A percentile compares a stretch with the other conserved stretches of the same genome.
phyloP scores from a whole-genome alignment of 2,329 filamentous ascomycete species.

The Penicillium sp. region DNA sequence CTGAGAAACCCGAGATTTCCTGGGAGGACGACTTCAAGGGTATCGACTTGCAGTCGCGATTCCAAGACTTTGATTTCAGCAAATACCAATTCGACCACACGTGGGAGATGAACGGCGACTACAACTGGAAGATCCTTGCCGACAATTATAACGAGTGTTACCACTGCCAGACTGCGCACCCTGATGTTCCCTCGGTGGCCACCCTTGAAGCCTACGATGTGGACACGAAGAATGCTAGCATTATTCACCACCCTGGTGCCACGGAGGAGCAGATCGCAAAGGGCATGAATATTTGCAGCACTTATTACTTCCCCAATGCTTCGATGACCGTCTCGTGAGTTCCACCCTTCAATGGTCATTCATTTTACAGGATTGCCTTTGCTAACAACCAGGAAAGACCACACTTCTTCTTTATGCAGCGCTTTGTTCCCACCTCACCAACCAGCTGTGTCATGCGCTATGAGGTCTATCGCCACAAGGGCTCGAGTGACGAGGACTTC shows the following conservation, averaged over 20 bases:
- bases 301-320: constrained; percentile 38
- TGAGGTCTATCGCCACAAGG: constrained; percentile 64
- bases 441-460: constrained; percentile 58
- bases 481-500: constrained; percentile 60
- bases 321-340: constrained; percentile 35
- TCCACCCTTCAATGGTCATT: not conserved
- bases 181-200: constrained; percentile 40
- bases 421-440: constrained; percentile 59
- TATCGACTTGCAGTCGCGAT: constrained; percentile 15
- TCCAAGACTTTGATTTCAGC: constrained; percentile 15
- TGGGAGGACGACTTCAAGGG: constrained; percentile 21
- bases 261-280: constrained; percentile 50
- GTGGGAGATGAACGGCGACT: constrained; percentile 18
- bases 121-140: constrained; percentile 26
- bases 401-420: constrained; percentile 64
- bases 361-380: not conserved
- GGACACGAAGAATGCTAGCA: constrained; percentile 48
- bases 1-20: constrained; percentile 14
- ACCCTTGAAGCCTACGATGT: constrained; percentile 49
- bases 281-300: constrained; percentile 42
- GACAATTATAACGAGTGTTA: constrained; percentile 53
- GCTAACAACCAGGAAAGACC: constrained; percentile 36
- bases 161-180: constrained; percentile 38
- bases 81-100: constrained; percentile 22
- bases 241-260: constrained; percentile 48